Conservation (phyloP, 495 filamentous ascomycete genomes). For the Daldinia childiae region DNA sequence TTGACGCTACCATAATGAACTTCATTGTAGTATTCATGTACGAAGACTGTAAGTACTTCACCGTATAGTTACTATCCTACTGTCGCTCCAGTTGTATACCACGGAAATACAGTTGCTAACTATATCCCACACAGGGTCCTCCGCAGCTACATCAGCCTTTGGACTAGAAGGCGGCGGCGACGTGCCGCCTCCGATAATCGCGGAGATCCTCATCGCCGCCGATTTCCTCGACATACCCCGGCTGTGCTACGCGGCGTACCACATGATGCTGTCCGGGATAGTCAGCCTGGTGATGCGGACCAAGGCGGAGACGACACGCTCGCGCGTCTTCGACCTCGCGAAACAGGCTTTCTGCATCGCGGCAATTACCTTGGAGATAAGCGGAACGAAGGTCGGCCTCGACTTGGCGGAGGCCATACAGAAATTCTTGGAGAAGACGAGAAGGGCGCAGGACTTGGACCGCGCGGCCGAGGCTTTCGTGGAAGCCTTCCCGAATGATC, state of each 20-base stretch:
- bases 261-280: not conserved
- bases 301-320: not conserved
- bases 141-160: too few species aligned
- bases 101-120: not conserved
- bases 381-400: not conserved
- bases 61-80: too few species aligned
- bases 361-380: not conserved
- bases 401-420: not conserved
- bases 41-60: slow-evolving; percentile 5
- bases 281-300: not conserved
- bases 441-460: not conserved
- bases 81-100: too few species aligned
- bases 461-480: not conserved
- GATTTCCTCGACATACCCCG: slow-evolving; percentile 15
- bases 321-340: not conserved
- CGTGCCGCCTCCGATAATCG: not conserved
- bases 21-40: slow-evolving; percentile 10
- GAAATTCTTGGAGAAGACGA: not conserved
- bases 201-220: not conserved
- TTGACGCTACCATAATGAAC: not conserved
- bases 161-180: too few species aligned
- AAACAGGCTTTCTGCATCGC: not conserved
- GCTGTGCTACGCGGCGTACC: slow-evolving; percentile 3
- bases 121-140: not conserved
- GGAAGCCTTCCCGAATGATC: not conserved